phyloP scores from a whole-genome alignment of 208 protist species.

The Herpetomonas samuelpessoai region DNA sequence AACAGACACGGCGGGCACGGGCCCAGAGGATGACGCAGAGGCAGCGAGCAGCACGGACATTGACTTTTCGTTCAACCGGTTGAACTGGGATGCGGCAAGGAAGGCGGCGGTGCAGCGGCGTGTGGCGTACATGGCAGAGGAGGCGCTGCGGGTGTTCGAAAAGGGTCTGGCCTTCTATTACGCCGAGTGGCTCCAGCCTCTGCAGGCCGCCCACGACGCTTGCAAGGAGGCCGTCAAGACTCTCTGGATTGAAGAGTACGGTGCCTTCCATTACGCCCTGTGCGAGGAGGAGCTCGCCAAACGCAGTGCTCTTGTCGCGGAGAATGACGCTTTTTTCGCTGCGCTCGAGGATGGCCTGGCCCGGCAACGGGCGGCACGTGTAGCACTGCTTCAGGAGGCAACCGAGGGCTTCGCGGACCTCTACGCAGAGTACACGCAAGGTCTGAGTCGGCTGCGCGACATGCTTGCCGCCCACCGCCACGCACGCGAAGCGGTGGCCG shows the following conservation, averaged over 20 bases:
- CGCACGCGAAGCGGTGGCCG: slow-evolving; percentile 16
- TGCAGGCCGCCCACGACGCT: slow-evolving; percentile 25
- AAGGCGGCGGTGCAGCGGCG: slow-evolving; percentile 24
- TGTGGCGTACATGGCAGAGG: slow-evolving; percentile 36
- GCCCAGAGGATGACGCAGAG: too few species aligned
- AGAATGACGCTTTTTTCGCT: slow-evolving; percentile 36
- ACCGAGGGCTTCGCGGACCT: background rate
- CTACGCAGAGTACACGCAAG: slow-evolving; percentile 13
- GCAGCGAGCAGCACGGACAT: background rate
- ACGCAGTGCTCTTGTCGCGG: slow-evolving; percentile 30
- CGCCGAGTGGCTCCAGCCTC: slow-evolving; percentile 37
- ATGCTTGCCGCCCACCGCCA: slow-evolving; percentile 17
- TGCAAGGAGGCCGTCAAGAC: slow-evolving; percentile 29
- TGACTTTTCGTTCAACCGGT: slow-evolving; percentile 13
- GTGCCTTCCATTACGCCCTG: slow-evolving; percentile 36
- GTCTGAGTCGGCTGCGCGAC: slow-evolving; percentile 3
- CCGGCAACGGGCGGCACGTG: slow-evolving; percentile 9
- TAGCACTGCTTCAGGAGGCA: slow-evolving; percentile 14
- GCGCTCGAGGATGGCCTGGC: slow-evolving; percentile 21
- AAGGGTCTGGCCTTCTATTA: slow-evolving; percentile 36
- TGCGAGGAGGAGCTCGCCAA: slow-evolving; percentile 33
- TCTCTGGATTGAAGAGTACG: slow-evolving; percentile 39
- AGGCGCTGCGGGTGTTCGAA: slow-evolving; percentile 37
- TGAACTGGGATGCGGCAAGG: slow-evolving; percentile 27
- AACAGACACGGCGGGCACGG: too few species aligned